phyloP scores from a whole-genome alignment of 2,329 filamentous ascomycete species.

The Metarhizium robertsii region DNA sequence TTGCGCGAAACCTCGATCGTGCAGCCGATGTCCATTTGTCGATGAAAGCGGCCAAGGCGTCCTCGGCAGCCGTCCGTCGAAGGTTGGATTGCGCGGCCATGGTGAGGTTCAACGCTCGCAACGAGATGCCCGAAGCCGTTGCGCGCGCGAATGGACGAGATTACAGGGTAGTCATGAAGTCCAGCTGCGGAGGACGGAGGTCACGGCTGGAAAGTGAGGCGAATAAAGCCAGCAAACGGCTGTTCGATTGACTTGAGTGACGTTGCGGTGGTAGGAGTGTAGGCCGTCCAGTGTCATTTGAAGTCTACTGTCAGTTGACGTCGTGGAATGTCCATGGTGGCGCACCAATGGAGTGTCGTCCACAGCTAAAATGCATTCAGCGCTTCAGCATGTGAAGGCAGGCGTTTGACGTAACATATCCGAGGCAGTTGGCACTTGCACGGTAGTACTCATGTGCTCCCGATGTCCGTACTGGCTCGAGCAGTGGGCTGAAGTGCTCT shows the following conservation, averaged over 20 bases:
- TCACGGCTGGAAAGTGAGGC: background rate
- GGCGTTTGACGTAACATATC: background rate
- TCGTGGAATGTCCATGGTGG: background rate
- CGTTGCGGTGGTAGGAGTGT: background rate
- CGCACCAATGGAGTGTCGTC: background rate
- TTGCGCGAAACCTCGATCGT: conserved; percentile 46
- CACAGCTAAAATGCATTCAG: background rate
- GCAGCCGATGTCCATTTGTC: conserved; percentile 48
- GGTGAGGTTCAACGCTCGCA: conserved; percentile 2
- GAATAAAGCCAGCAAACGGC: background rate
- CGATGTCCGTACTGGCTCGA: no score
- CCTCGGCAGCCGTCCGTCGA: conserved; percentile 53
- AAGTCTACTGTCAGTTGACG: background rate
- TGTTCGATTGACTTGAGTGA: no score
- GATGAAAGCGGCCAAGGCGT: conserved; percentile 56
- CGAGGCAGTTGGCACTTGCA: background rate
- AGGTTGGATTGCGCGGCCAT: conserved; percentile 91
- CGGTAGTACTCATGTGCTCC: no score
- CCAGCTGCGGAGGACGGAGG: background rate
- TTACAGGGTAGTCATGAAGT: background rate
- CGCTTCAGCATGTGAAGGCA: conserved; percentile 5
- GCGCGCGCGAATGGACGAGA: background rate
- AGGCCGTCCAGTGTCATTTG: background rate
- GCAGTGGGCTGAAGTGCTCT: no score
- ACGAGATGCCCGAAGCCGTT: background rate